phyloP scores from a whole-genome alignment of 441 rosid species.

The Corymbia calophylla region DNA sequence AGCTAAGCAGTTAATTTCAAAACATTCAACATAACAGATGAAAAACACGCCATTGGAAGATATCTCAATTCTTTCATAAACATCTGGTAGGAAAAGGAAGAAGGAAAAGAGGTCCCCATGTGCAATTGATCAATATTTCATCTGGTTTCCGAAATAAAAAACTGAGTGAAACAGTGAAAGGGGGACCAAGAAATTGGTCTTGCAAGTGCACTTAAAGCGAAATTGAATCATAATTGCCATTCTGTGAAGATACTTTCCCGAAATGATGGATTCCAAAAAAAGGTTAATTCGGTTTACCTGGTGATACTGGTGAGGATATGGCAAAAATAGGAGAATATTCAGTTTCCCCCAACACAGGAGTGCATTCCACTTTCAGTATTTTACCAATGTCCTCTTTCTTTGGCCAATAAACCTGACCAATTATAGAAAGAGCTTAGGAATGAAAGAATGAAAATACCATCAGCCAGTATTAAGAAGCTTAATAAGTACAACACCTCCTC shows the following conservation, averaged over 20 bases:
- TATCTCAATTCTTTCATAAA: not conserved
- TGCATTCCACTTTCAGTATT: constrained; percentile 78
- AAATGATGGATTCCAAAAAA: not conserved
- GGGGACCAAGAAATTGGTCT: not conserved
- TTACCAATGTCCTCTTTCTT: constrained; percentile 76
- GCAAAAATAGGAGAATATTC: constrained; percentile 80
- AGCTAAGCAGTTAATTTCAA: not conserved
- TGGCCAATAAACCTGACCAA: constrained; percentile 84
- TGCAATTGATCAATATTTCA: not conserved
- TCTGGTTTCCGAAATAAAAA: not conserved
- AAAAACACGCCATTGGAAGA: not conserved
- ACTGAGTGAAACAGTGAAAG: not conserved
- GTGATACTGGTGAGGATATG: constrained; percentile 70
- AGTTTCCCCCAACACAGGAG: constrained; percentile 57
- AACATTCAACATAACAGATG: not conserved
- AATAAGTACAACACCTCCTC: constrained; percentile 49
- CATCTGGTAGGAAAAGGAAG: not conserved
- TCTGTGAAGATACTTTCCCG: not conserved
- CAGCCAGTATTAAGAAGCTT: not conserved
- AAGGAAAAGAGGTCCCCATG: not conserved
- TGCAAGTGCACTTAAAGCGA: not conserved
- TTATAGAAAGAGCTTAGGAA: constrained; percentile 10
- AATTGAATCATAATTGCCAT: not conserved
- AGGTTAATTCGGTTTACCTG: constrained; percentile 26
- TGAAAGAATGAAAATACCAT: not conserved